Base-by-base conservation (phyloP, 208 protist genomes). In the Novymonas esmeraldas region DNA sequence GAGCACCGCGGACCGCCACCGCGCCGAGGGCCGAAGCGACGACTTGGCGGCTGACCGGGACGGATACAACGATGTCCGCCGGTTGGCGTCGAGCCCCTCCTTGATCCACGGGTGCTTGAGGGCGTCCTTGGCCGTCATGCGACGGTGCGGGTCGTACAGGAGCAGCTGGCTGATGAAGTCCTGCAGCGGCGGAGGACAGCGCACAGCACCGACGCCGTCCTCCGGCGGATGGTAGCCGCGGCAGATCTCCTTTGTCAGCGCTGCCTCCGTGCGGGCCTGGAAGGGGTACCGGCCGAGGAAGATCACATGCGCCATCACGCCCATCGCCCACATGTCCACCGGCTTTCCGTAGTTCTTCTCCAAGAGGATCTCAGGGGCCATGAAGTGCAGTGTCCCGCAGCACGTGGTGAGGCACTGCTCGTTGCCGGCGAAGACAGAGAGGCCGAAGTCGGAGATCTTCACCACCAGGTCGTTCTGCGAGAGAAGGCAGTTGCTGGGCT, bases 381-480 rank as follows among this genome's bases (percentile, higher is more conserved):
- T 96, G 67, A 89, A 97, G 31, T 81, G 76, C 51, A 87, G 77
- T 14, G 93, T 97, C 22, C 93, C 93, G 51, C 91, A 96, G 52
- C 88, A 94, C 20, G 89, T 85, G 39, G 79, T 89, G 33, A 95
- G 71, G 41, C 86, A 92, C 56, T 93, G 82, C 36, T 95, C 87
- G 41, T 81, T 80, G 10, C 87, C 85, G 1, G 93, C 85, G 18
- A 96, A 65, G 29, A 95, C 87, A 10, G 93, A 87, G 31, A 96
- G 89, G 6, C 94, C 94, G 81, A 98, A 98, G 58, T 98, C 94
- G 39, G 90, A 92, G 31, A 98, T 90, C 71, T 97, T 96, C 28
- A 95, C 83, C 11, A 86, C 79, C 13, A 73, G 72, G 38, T 89
- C 83, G 26, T 79, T 79, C 24, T 85, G 75, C 18, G 84, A 83